Base-by-base conservation (phyloP, 2,329 filamentous ascomycete genomes). In the Dactylella cylindrospora region DNA sequence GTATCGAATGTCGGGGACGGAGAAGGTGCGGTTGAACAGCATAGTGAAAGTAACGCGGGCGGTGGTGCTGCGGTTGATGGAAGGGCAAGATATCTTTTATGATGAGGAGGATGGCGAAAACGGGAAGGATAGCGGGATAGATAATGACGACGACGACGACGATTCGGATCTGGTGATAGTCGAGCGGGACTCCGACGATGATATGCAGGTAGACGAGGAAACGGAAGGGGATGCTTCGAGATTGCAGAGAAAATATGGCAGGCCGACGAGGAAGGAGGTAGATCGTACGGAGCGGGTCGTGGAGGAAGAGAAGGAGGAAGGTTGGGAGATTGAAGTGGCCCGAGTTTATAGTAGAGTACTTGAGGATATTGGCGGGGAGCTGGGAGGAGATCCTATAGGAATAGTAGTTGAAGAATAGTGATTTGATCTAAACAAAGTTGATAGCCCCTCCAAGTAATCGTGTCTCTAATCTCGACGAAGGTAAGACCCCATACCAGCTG, bases 261-360 rank as follows among this genome's bases (percentile, higher is more conserved):
- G 40, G 8, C 50, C 33, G 7, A 51, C 46, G 22, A 55, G 47
- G 39, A 55, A 51, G 13, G 57, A 62, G 15, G 20, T 52, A 3
- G 45, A 57, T 13, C 44, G 52, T 15, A 64, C 50, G 15, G 59
- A 64, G 20, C 28, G 59, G 9, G n/a, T 33, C 6, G 9, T 64
- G 9, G 59, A 64, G 32, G 59, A 64, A 25, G 49, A 38, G 23
- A 51, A 64, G 47, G 59, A 64, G 12, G 59, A 52, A 8, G 46
- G 45, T 8, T 64, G 59, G 59, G 59, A 57, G 32, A 64, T 64
- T 9, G 59, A 64, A 15, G 59, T 64, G 3, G 59, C 59, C 13
- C 39, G 52, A 43, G 59, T 64, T 3, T 64, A 64, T 32, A 57
- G 46, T 19, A 44, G 59, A 31, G 59, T 64, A n/a, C 41, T 64